These are phyloP conservation scores for Tephrocybe sp. DNA, from an alignment of 768 basidiomycete species.

Conservation along the genomic window DNA sequence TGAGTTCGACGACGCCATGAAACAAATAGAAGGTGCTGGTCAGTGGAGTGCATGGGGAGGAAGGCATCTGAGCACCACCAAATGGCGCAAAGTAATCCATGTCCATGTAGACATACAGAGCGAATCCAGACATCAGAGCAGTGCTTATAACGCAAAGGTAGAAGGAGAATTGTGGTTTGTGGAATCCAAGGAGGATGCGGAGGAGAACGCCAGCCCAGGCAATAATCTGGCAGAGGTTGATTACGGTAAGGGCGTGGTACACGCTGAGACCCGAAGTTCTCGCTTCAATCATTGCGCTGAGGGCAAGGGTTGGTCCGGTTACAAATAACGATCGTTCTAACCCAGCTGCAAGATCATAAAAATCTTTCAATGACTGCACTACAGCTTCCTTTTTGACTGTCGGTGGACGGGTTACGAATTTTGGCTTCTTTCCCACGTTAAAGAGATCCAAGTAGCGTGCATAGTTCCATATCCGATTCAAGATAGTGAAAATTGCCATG, in stretches of 20 bases:
- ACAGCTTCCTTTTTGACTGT: neutral
- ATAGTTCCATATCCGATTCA: neutral
- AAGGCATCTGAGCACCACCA: too few species aligned
- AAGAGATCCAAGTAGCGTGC: neutral
- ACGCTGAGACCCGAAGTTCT: conserved; percentile 1
- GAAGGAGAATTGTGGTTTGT: neutral
- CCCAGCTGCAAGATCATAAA: neutral
- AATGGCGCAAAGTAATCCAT: too few species aligned
- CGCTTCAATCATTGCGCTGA: conserved; percentile 6
- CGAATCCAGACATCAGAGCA: neutral
- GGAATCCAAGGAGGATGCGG: neutral
- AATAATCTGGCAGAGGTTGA: conserved; percentile 10
- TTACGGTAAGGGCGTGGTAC: conserved; percentile 3
- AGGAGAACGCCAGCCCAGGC: conserved; percentile 8
- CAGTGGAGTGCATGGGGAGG: too few species aligned
- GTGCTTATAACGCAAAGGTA: neutral
- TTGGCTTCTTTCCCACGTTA: neutral
- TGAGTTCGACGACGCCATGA: too few species aligned
- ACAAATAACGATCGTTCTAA: conserved; percentile 6
- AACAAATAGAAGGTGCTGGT: too few species aligned
- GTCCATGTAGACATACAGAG: neutral
- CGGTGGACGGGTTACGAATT: neutral
- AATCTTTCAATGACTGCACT: neutral
- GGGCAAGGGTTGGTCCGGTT: conserved; percentile 2
- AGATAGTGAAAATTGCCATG: neutral